These are phyloP conservation scores for Xylaria bambusicola DNA, from an alignment of 495 filamentous ascomycete genomes.

Conservation along the genomic window DNA sequence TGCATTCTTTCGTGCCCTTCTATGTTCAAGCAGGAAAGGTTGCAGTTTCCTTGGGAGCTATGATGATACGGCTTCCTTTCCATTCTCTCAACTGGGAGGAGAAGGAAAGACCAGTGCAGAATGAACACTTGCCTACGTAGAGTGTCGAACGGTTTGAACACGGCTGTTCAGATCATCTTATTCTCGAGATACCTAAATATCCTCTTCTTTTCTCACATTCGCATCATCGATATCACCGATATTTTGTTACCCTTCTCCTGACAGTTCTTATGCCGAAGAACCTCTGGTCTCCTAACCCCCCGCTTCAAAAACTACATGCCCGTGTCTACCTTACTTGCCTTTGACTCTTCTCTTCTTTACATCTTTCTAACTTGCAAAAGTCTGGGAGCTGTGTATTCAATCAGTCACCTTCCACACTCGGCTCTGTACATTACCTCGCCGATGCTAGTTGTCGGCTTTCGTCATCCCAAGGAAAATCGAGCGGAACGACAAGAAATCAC, in stretches of 20 bases:
- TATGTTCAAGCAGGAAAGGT: no score
- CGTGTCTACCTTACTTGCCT: neutral
- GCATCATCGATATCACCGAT: neutral
- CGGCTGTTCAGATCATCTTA: no score
- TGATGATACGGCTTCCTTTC: no score
- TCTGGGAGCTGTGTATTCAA: neutral
- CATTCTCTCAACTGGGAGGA: no score
- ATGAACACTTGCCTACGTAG: no score
- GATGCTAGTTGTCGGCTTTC: neutral
- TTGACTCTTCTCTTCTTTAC: neutral
- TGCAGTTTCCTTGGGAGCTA: no score
- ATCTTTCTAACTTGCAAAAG: neutral
- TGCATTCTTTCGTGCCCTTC: no score
- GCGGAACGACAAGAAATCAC: neutral
- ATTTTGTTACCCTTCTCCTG: neutral
- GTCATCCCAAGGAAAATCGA: neutral
- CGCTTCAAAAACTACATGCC: neutral
- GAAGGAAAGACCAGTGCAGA: no score
- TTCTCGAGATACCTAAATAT: neutral
- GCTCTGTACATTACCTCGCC: neutral
- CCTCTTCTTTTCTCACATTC: neutral
- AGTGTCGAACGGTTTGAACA: no score
- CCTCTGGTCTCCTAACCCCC: constrained; percentile 6
- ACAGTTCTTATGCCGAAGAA: neutral
- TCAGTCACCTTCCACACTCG: neutral